phyloP scores from a whole-genome alignment of 441 rosid genomes.

The Populus hybrid region DNA sequence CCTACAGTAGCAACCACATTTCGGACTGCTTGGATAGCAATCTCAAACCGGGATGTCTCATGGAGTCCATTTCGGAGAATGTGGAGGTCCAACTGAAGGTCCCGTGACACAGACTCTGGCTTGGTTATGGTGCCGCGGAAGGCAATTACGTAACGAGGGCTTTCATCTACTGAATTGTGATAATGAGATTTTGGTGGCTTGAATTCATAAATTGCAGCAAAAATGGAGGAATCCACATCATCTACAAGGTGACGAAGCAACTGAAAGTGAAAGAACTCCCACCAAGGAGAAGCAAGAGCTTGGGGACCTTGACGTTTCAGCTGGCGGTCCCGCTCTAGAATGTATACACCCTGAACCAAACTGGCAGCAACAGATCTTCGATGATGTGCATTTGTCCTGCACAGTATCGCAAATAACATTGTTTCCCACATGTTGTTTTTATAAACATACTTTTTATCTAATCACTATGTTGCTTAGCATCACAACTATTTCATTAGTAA shows the following conservation, averaged over 20 bases:
- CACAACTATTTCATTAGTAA: neutral
- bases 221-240: constrained; percentile 68
- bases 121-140: constrained; percentile 84
- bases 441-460: neutral
- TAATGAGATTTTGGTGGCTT: constrained; percentile 36
- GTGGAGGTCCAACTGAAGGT: constrained; percentile 63
- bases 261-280: constrained; percentile 74
- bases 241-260: constrained; percentile 65
- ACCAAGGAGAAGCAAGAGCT: constrained; percentile 82
- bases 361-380: constrained; percentile 72
- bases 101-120: constrained; percentile 67
- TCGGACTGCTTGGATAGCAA: constrained; percentile 71
- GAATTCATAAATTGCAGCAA: constrained; percentile 81
- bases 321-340: constrained; percentile 90
- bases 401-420: constrained; percentile 2
- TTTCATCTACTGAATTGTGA: constrained; percentile 28
- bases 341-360: constrained; percentile 79
- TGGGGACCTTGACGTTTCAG: constrained; percentile 55
- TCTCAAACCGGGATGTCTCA: constrained; percentile 68
- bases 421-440: neutral
- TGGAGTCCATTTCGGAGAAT: constrained; percentile 72
- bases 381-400: constrained; percentile 68
- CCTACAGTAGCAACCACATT: constrained; percentile 67
- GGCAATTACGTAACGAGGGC: constrained; percentile 67
- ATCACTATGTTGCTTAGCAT: neutral